Evolutionary conservation across 768 basidiomycete genomes (phyloP).

Genomic region (Lactarius hengduanensis): DNA sequence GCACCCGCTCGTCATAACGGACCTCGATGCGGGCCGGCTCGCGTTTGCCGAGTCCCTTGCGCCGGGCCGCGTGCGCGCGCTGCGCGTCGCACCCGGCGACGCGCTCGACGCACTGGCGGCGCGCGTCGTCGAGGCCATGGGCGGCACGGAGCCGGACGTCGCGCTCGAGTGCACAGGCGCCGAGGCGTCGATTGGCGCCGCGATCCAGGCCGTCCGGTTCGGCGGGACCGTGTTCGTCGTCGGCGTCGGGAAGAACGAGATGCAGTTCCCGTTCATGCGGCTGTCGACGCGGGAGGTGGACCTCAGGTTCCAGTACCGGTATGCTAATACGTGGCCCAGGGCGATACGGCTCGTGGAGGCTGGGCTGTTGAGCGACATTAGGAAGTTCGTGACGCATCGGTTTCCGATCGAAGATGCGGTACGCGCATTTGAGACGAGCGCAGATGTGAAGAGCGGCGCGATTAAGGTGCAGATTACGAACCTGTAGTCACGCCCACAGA

Average conservation of each 20-base stretch:
- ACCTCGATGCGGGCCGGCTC: slow-evolving; percentile 61
- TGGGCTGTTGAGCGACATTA: slow-evolving; percentile 65
- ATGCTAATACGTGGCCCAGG: slow-evolving; percentile 77
- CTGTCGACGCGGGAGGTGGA: slow-evolving; percentile 70
- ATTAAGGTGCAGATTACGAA: slow-evolving; percentile 62
- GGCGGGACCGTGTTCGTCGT: slow-evolving; percentile 70
- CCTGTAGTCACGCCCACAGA: background rate
- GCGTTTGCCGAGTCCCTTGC: slow-evolving; percentile 64
- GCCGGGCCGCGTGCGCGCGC: slow-evolving; percentile 43
- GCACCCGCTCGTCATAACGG: slow-evolving; percentile 68
- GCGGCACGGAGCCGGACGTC: slow-evolving; percentile 45
- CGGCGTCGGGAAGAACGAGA: slow-evolving; percentile 63
- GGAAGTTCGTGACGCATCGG: slow-evolving; percentile 77
- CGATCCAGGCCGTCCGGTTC: slow-evolving; percentile 48
- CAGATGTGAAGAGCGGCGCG: slow-evolving; percentile 62
- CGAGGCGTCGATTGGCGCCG: slow-evolving; percentile 60
- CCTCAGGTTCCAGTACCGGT: slow-evolving; percentile 66
- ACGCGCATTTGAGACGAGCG: slow-evolving; percentile 75
- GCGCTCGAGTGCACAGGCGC: slow-evolving; percentile 65
- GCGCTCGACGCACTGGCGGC: slow-evolving; percentile 51
- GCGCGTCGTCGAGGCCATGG: slow-evolving; percentile 52
- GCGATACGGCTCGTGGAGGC: slow-evolving; percentile 77
- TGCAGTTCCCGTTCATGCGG: slow-evolving; percentile 70
- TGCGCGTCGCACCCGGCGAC: slow-evolving; percentile 50
- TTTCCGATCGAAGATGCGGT: slow-evolving; percentile 71